Conservation (phyloP, 164 flowering plant genomes). For the Sedum album region DNA sequence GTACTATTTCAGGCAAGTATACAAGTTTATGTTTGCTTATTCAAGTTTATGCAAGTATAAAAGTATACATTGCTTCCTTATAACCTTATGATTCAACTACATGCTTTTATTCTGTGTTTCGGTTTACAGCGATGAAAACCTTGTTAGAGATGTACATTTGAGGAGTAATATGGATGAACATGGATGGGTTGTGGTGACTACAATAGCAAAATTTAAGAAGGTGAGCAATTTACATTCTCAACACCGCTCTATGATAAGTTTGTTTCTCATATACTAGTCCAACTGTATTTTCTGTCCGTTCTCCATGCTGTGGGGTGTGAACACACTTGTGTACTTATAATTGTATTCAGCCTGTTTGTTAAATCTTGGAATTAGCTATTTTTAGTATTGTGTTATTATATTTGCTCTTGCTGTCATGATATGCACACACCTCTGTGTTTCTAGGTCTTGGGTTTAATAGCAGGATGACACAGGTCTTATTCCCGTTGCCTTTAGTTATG, state of each 20-base stretch:
- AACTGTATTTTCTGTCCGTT: not conserved
- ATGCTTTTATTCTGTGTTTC: not conserved
- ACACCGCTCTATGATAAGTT: not conserved
- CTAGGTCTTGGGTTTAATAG: no score
- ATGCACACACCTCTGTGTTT: no score
- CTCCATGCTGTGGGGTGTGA: no score
- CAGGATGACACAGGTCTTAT: no score
- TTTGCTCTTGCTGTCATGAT: no score
- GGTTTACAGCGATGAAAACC: not conserved
- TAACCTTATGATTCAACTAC: not conserved
- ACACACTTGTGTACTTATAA: no score
- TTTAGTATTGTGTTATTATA: no score
- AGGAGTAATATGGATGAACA: not conserved
- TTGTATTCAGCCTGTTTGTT: no score
- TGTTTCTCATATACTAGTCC: not conserved
- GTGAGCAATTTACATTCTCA: not conserved
- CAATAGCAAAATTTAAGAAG: not conserved
- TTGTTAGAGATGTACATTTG: not conserved
- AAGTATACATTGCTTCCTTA: not conserved
- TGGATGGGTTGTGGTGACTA: not conserved
- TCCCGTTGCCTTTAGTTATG: no score
- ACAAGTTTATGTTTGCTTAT: not conserved
- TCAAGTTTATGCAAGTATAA: not conserved
- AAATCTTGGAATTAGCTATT: no score
- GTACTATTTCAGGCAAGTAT: not conserved